Evolutionary conservation across 2,329 filamentous ascomycete species (phyloP).

Genomic region (Arthrobotrys sphaeroides): DNA sequence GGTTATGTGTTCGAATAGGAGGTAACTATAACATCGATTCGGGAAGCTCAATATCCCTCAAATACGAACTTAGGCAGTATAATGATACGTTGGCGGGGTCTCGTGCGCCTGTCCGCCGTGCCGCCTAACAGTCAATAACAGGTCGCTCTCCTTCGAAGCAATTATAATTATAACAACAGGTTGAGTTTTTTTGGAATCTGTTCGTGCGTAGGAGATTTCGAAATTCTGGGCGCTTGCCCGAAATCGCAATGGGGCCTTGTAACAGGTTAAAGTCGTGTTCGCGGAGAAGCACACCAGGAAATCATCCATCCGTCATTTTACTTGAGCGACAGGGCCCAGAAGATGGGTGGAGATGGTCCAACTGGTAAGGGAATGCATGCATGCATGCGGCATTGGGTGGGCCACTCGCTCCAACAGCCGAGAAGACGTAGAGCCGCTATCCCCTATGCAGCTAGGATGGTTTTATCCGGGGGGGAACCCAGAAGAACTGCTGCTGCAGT

Average conservation of each 20-base stretch:
- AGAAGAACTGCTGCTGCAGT: not conserved
- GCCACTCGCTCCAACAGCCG: conserved; percentile 20
- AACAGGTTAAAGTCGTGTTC: conserved; percentile 5
- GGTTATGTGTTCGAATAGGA: not conserved
- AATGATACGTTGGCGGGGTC: not conserved
- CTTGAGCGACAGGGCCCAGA: not conserved
- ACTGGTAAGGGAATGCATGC: not conserved
- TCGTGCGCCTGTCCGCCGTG: not conserved
- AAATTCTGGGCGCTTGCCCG: conserved; percentile 30
- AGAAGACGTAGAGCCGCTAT: not conserved
- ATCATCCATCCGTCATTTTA: not conserved
- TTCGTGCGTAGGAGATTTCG: not conserved
- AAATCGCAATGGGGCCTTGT: conserved; percentile 22
- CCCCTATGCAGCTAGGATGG: conserved; percentile 11
- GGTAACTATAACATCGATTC: not conserved
- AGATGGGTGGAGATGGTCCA: not conserved
- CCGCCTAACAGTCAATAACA: conserved; percentile 10
- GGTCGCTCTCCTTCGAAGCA: too few species aligned
- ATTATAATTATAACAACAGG: too few species aligned
- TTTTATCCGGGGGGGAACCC: not conserved
- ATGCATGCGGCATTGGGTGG: conserved; percentile 4
- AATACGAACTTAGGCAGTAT: conserved; percentile 9
- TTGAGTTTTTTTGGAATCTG: too few species aligned
- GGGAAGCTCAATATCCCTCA: conserved; percentile 19
- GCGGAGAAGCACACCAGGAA: too few species aligned